phyloP scores from a whole-genome alignment of 306 rosid species.

The Fagus sylvatica region DNA sequence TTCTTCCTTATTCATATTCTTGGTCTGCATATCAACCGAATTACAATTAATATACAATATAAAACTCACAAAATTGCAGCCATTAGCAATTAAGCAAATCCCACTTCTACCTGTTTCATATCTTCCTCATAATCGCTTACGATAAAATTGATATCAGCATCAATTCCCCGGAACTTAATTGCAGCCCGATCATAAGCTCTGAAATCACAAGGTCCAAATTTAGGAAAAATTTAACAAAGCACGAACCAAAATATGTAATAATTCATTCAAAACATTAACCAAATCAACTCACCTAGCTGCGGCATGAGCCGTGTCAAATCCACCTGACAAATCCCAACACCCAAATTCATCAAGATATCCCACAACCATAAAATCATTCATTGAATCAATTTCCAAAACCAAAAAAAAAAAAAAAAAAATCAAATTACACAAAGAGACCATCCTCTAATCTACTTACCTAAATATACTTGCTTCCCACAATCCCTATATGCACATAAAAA shows the following conservation, averaged over 20 bases:
- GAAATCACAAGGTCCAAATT: neutral
- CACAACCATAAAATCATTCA: neutral
- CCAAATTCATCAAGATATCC: conserved; percentile 1
- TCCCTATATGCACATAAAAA: conserved; percentile 33
- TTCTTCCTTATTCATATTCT: conserved; percentile 73
- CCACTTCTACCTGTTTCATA: conserved; percentile 38
- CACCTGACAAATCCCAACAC: conserved; percentile 35
- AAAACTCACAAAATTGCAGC: neutral
- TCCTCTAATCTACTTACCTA: conserved; percentile 36
- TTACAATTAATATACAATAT: neutral
- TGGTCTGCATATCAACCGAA: conserved; percentile 50
- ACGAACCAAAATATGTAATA: neutral
- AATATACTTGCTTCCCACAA: conserved; percentile 64
- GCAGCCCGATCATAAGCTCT: conserved; percentile 69
- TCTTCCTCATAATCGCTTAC: conserved; percentile 50
- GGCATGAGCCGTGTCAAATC: conserved; percentile 60
- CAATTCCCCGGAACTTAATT: conserved; percentile 55
- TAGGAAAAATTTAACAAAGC: neutral
- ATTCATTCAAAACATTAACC: neutral
- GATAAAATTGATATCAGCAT: conserved; percentile 56
- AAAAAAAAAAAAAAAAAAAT: neutral
- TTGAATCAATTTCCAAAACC: neutral
- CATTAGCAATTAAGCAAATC: neutral
- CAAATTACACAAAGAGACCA: neutral
- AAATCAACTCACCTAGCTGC: conserved; percentile 45